Percentiles rank a stretch among this genome's conserved stretches.
Conservation (phyloP, 495 filamentous ascomycete species). For the Endocarpon pusillum region DNA sequence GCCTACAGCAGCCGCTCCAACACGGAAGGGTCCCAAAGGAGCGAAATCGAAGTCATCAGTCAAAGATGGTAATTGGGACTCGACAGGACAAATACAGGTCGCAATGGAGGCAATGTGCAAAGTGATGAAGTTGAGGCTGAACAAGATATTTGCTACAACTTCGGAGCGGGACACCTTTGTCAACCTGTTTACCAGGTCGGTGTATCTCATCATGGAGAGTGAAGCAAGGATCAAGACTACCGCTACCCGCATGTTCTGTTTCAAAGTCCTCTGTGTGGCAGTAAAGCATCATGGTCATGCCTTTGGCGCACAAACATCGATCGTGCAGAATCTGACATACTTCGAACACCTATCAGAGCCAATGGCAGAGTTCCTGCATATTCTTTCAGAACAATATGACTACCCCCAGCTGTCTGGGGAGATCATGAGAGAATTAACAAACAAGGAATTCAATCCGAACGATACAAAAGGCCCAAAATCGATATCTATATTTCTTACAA, state of each 20-base stretch:
- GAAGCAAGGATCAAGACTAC: constrained; percentile 87
- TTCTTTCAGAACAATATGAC: constrained; percentile 92
- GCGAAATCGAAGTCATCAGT: constrained; percentile 46
- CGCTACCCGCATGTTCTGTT: constrained; percentile 83
- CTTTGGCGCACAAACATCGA: constrained; percentile 92
- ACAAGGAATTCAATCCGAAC: constrained; percentile 94
- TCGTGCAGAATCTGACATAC: constrained; percentile 92
- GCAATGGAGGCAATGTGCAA: constrained; percentile 92
- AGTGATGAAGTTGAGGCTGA: constrained; percentile 79
- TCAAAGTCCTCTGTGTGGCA: constrained; percentile 91
- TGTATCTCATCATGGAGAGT: constrained; percentile 85
- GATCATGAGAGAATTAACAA: constrained; percentile 81
- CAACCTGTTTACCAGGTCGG: constrained; percentile 77
- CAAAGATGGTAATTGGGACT: constrained; percentile 76
- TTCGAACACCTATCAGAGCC: constrained; percentile 96
- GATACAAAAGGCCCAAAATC: constrained; percentile 92
- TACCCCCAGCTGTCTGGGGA: constrained; percentile 92
- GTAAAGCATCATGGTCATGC: constrained; percentile 97
- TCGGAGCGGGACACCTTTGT: constrained; percentile 96
- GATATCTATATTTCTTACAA: constrained; percentile 87
- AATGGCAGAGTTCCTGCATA: constrained; percentile 97
- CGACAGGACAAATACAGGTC: constrained; percentile 66
- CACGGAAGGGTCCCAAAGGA: constrained; percentile 57
- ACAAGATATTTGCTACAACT: constrained; percentile 84
- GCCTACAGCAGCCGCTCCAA: constrained; percentile 45